These are phyloP conservation scores for Sporobolomyces phaffii DNA, from an alignment of 768 basidiomycete species.

Conservation along the genomic window DNA sequence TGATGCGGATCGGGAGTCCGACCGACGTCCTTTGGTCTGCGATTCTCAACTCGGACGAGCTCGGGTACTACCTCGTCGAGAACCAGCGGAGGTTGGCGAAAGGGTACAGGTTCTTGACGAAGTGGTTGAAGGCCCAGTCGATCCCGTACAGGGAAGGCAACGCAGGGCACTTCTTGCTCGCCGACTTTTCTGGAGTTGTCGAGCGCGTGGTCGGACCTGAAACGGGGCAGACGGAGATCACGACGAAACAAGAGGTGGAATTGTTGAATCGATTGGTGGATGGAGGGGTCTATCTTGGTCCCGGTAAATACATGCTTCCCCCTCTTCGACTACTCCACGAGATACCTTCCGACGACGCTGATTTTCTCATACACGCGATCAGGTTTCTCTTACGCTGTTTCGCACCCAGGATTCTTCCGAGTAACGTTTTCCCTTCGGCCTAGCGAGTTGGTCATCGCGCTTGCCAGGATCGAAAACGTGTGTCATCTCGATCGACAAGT, in stretches of 20 bases:
- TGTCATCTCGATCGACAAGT: background rate
- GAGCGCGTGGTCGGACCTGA: background rate
- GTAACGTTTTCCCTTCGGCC: constrained; percentile 22
- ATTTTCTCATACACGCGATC: too few species aligned
- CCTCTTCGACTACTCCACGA: too few species aligned
- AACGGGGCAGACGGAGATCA: background rate
- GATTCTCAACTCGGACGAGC: constrained; percentile 18
- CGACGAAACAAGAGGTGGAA: background rate
- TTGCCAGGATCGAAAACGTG: constrained; percentile 13
- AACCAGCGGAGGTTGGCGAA: constrained; percentile 5
- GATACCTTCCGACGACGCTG: too few species aligned
- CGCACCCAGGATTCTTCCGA: constrained; percentile 17
- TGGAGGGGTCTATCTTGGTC: constrained; percentile 12
- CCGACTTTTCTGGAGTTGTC: constrained; percentile 11
- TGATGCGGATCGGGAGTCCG: constrained; percentile 23
- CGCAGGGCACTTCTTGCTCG: constrained; percentile 30
- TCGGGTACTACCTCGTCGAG: constrained; percentile 4
- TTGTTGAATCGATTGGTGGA: constrained; percentile 20
- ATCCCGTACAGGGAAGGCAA: constrained; percentile 13
- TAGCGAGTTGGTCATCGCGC: constrained; percentile 6
- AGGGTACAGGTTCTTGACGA: constrained; percentile 7
- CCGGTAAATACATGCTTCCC: constrained; percentile 10
- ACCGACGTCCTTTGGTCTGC: constrained; percentile 30
- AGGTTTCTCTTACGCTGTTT: constrained; percentile 25
- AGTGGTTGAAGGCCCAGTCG: constrained; percentile 5